Percentiles rank a stretch among this genome's conserved stretches.
Evolutionary conservation across 805 yeast species (phyloP).

Genomic region (Barnettozyma sucrosica): DNA sequence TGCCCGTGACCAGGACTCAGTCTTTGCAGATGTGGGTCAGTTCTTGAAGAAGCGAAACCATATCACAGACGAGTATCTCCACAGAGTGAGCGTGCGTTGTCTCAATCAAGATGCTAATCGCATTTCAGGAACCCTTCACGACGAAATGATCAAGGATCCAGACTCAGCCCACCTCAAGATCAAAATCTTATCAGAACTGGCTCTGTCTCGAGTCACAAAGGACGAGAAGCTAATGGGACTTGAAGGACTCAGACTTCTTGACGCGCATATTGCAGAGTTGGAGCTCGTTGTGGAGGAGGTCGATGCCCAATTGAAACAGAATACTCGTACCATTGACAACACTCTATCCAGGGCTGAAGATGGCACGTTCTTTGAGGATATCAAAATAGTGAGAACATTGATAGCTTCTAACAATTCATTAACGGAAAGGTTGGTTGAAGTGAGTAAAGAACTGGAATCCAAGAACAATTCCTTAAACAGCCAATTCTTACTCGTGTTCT

Average conservation of each 20-base stretch:
- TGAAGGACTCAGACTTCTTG: slow-evolving; percentile 10
- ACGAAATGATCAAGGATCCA: slow-evolving; percentile 12
- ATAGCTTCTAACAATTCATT: slow-evolving; percentile 13
- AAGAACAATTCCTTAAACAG: slow-evolving; percentile 6
- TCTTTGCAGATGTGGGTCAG: slow-evolving; percentile 15
- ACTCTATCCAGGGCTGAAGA: slow-evolving; percentile 1
- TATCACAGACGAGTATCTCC: slow-evolving; percentile 1
- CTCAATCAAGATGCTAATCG: slow-evolving; percentile 1
- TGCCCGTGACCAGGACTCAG: slow-evolving; percentile 1
- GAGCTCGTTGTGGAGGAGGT: slow-evolving; percentile 15
- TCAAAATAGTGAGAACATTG: slow-evolving; percentile 8
- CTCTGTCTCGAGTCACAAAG: slow-evolving; percentile 12
- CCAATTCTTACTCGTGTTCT: slow-evolving; percentile 19
- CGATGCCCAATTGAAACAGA: slow-evolving; percentile 12
- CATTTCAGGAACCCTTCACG: slow-evolving; percentile 11
- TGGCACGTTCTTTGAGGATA: slow-evolving; percentile 1
- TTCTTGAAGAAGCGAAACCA: slow-evolving; percentile 4
- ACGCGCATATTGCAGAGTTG: slow-evolving; percentile 7
- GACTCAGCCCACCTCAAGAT: slow-evolving; percentile 15
- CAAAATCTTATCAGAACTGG: slow-evolving; percentile 19
- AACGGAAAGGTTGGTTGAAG: slow-evolving; percentile 8
- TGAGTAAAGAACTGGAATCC: slow-evolving; percentile 7
- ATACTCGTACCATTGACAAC: slow-evolving; percentile 9
- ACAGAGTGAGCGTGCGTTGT: neutral
- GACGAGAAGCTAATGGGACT: slow-evolving; percentile 12